Evolutionary conservation across 371 early-diverging fungal genomes (phyloP).

Genomic region (Mucor piriformis): DNA sequence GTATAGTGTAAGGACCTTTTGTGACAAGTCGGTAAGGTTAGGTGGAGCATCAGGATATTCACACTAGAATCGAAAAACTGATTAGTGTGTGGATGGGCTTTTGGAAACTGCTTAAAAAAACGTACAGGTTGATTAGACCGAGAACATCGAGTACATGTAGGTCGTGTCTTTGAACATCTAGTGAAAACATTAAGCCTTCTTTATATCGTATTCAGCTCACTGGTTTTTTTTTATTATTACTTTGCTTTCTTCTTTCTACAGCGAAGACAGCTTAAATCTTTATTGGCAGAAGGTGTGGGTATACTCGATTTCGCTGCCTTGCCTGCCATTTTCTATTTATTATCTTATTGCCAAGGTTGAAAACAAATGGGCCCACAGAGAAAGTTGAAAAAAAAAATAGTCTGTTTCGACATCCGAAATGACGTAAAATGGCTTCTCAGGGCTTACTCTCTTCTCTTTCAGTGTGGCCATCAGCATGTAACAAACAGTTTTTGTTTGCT

Average conservation of each 20-base stretch:
- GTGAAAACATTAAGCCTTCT: background rate
- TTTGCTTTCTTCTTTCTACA: constrained; percentile 61
- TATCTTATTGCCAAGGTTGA: background rate
- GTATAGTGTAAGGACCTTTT: constrained; percentile 48
- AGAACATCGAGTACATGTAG: constrained; percentile 51
- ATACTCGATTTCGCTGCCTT: constrained; percentile 16
- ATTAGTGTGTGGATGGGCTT: too few relatives aligned
- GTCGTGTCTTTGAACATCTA: constrained; percentile 57
- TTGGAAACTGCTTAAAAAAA: background rate
- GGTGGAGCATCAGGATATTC: constrained; percentile 59
- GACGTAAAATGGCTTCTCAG: background rate
- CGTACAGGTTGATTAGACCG: constrained; percentile 52
- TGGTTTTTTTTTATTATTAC: constrained; percentile 21
- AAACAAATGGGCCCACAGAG: background rate
- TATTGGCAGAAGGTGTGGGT: constrained; percentile 22
- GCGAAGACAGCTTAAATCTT: constrained; percentile 51
- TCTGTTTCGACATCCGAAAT: constrained; percentile 8
- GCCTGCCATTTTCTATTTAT: constrained; percentile 25
- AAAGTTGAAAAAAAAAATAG: background rate
- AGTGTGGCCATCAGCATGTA: too few relatives aligned
- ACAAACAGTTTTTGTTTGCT: too few relatives aligned
- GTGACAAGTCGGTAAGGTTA: constrained; percentile 48
- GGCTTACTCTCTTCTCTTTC: too few relatives aligned
- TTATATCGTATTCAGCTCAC: background rate
- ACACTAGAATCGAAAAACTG: too few relatives aligned